Evolutionary conservation across 129 eudicot genomes (phyloP), one percentile per base, ranked within the genome.

Genomic region (Scalesia atractyloides): DNA sequence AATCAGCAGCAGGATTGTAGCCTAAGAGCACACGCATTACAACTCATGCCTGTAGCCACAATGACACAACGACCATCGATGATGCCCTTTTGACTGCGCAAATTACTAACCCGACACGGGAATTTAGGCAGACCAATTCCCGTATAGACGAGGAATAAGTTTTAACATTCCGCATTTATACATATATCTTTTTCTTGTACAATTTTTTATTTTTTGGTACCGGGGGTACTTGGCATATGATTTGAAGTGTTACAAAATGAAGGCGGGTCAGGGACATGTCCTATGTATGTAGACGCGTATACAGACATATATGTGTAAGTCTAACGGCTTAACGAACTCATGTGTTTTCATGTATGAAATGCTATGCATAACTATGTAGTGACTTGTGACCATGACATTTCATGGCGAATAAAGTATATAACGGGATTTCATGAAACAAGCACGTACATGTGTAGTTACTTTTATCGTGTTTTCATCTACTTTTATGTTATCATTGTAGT

Each of bases 1-100:
- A 68, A 74, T 18, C 84, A 89, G 93, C 87, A 83, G 78, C 89
- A 79, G 41, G 86, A 89, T 67, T 92, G 84, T 61, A 89, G 96
- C 81, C 77, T 88, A 73, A 84, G 86, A 67, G 65, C 84, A 15
- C 91, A 88, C 14, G 19, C 83, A 49, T 64, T 88, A 65, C 97
- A 88, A 72, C 70, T 83, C 48, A 76, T 11, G 70, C 75, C 54
- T 72, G 60, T 73, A 73, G 49, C 67, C 76, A 69, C 54, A 41
- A 48, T 75, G 48, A 60, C 72, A 34, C 69, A 77, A 69, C 11
- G 78, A 70, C 70, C 83, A 84, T 41, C 62, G 71, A 18, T 68
- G 69, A 64, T 77, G 79, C 65, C 73, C n/a, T 12, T 53, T 70
- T 68, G 83, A 75, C 79, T 9, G 44, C 81, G 64, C 58, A 63